Percentiles rank a stretch among this genome's conserved stretches.
Conservation (phyloP, 2,329 filamentous ascomycete genomes). For the Diaporthe sp. region DNA sequence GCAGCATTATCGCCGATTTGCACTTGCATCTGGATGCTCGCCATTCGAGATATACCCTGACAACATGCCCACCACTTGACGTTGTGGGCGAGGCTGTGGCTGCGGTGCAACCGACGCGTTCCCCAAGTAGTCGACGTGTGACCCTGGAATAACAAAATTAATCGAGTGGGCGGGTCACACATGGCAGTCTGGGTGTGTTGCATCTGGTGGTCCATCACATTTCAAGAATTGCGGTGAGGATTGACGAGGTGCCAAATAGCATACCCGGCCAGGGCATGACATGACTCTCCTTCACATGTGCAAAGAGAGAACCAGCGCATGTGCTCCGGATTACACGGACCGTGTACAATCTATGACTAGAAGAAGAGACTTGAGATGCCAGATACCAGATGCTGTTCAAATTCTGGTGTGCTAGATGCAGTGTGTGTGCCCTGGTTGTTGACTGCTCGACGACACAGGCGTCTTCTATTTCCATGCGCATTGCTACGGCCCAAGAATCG, state of each 20-base stretch:
- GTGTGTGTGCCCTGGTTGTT: background rate
- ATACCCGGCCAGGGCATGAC: background rate
- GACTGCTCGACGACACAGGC: too few relatives aligned
- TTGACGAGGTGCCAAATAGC: background rate
- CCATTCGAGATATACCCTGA: background rate
- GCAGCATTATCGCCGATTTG: background rate
- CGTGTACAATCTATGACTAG: too few relatives aligned
- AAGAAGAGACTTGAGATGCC: background rate
- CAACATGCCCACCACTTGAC: background rate
- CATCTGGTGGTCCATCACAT: background rate
- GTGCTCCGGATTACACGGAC: background rate
- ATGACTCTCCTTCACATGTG: conserved; percentile 3
- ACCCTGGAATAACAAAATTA: too few relatives aligned
- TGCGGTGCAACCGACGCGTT: background rate
- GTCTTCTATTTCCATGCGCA: background rate
- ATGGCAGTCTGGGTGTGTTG: background rate
- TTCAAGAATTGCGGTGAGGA: background rate
- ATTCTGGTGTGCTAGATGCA: too few relatives aligned
- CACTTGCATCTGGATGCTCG: background rate
- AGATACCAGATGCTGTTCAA: background rate
- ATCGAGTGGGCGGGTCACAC: background rate
- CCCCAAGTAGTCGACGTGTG: background rate
- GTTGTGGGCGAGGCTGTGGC: background rate
- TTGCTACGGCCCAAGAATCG: background rate
- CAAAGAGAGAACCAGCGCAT: background rate